phyloP scores from a whole-genome alignment of 352 stramenopile genomes.

The Globisporangium spiculum region DNA sequence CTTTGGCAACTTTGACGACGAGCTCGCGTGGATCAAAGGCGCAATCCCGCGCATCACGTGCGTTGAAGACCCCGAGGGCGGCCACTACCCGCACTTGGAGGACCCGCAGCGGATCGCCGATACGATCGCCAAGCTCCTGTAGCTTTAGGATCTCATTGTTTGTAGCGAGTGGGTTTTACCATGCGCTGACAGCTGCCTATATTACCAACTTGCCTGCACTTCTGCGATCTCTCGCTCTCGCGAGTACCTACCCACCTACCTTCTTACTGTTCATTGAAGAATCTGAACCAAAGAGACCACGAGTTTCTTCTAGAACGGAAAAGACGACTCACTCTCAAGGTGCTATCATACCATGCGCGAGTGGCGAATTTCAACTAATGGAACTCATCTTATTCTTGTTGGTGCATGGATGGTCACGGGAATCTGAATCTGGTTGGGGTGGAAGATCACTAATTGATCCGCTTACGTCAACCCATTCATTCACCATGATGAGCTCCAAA shows the following conservation, averaged over 20 bases:
- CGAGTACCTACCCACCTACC: too few species aligned
- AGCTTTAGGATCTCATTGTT: background rate
- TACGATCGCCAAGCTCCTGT: slow-evolving; percentile 16
- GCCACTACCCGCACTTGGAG: slow-evolving; percentile 39
- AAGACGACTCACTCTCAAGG: too few species aligned
- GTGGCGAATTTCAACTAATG: too few species aligned
- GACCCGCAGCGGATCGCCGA: slow-evolving; percentile 22
- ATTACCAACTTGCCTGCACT: background rate
- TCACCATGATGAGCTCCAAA: background rate
- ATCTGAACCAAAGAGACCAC: too few species aligned
- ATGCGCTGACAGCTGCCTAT: too few species aligned
- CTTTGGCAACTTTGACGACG: slow-evolving; percentile 27
- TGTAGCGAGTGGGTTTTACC: background rate
- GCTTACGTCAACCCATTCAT: background rate
- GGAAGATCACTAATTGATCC: background rate
- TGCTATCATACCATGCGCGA: too few species aligned
- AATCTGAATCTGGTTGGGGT: background rate
- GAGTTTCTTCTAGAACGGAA: too few species aligned
- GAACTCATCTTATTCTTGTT: too few species aligned
- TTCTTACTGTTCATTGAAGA: too few species aligned
- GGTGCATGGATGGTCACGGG: too few species aligned
- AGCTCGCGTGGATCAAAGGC: slow-evolving; percentile 30
- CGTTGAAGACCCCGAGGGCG: slow-evolving; percentile 24
- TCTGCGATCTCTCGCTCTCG: background rate
- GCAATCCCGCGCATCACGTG: slow-evolving; percentile 21